Conservation (phyloP, 2,329 filamentous ascomycete genomes). For the Cladophialophora carrionii region DNA sequence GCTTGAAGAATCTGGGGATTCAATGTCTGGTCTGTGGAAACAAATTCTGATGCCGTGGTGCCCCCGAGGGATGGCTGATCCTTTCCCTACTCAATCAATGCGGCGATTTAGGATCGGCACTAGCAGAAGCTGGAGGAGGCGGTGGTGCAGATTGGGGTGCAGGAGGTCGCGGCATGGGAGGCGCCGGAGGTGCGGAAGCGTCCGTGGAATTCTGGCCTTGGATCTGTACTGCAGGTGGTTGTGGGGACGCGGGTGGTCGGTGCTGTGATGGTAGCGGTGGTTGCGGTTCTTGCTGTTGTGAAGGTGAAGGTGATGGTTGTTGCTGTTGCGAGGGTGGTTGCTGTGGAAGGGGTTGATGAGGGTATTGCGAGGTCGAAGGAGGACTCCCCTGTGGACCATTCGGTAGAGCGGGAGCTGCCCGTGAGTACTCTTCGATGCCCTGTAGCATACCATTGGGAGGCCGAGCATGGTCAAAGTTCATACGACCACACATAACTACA, state of each 20-base stretch:
- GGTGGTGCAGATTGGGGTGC: neutral
- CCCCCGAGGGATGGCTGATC: neutral
- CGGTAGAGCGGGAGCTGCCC: slow-evolving; percentile 12
- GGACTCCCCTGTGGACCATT: neutral
- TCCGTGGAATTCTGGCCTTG: neutral
- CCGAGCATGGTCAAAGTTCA: slow-evolving; percentile 41
- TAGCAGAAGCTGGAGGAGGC: neutral
- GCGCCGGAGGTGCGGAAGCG: neutral
- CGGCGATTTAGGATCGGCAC: neutral
- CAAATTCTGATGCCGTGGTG: neutral
- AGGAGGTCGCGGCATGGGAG: neutral
- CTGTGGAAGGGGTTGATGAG: slow-evolving; percentile 11
- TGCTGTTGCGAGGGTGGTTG: neutral
- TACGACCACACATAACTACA: slow-evolving; percentile 75
- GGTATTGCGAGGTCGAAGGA: slow-evolving; percentile 5
- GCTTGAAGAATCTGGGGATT: neutral
- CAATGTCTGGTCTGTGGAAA: neutral
- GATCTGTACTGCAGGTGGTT: slow-evolving; percentile 1
- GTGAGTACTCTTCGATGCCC: slow-evolving; percentile 32
- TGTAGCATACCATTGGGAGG: slow-evolving; percentile 29
- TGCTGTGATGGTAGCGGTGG: neutral
- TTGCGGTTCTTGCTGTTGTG: neutral
- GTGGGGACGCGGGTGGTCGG: slow-evolving; percentile 1
- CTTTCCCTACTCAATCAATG: neutral
- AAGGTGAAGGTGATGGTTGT: no score